Conservation (phyloP, 2,329 filamentous ascomycete genomes). For the Fusarium metavorans region DNA sequence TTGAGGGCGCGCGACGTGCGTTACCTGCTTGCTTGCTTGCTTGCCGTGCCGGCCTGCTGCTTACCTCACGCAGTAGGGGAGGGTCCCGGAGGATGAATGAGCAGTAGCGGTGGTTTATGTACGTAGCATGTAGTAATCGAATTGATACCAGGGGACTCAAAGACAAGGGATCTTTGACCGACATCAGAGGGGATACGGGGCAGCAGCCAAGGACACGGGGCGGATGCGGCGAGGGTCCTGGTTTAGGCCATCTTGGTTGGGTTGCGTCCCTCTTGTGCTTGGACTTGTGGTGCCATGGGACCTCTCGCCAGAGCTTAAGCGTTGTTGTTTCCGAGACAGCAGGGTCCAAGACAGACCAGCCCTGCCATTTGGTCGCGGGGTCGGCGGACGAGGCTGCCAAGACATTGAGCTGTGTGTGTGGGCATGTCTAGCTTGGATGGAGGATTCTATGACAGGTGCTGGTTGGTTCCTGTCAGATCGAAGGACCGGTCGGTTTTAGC, state of each 20-base stretch:
- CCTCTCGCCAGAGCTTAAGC: neutral
- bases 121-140: neutral
- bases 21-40: neutral
- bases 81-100: neutral
- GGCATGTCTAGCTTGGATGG: neutral
- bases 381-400: constrained; percentile 5
- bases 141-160: neutral
- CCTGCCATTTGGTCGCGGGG: neutral
- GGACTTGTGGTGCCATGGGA: neutral
- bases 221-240: neutral
- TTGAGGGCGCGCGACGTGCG: constrained; percentile 40
- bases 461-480: neutral
- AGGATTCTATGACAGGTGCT: neutral
- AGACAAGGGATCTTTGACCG: neutral
- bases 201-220: neutral
- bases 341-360: neutral
- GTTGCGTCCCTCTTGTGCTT: neutral
- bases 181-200: neutral
- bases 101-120: neutral
- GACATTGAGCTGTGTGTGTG: neutral
- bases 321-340: constrained; percentile 1
- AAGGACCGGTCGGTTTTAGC: neutral
- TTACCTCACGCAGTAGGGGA: constrained; percentile 1
- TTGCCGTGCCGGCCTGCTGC: neutral
- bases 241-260: neutral